These are phyloP conservation scores for Colletotrichum sansevieriae DNA, from an alignment of 2,329 filamentous ascomycete genomes.

Conservation along the genomic window DNA sequence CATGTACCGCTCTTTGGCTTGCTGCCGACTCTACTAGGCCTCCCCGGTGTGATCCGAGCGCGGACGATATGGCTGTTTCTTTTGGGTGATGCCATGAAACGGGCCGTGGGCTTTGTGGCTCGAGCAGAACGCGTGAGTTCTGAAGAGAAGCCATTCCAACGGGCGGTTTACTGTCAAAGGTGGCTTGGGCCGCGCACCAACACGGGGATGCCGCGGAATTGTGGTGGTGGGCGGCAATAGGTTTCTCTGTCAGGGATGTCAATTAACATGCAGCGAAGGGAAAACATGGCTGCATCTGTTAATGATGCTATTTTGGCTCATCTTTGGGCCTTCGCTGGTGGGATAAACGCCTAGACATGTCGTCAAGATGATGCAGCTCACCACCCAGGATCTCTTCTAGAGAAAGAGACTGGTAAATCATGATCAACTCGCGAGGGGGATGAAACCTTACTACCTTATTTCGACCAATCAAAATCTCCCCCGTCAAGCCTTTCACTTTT, in stretches of 20 bases:
- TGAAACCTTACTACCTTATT: no score
- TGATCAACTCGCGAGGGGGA: no score
- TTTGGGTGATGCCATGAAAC: conserved; percentile 3
- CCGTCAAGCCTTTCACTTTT: neutral
- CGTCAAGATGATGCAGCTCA: no score
- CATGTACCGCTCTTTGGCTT: conserved; percentile 7
- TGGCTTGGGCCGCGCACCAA: conserved; percentile 14
- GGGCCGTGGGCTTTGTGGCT: neutral
- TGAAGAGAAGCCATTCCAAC: neutral
- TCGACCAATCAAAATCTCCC: no score
- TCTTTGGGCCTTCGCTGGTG: neutral
- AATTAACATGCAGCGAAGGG: neutral
- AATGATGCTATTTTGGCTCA: neutral
- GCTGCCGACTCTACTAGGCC: conserved; percentile 6
- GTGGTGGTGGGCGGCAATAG: neutral
- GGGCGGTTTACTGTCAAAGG: conserved; percentile 19
- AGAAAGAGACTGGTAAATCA: no score
- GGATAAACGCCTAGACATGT: no score
- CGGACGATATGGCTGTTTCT: neutral
- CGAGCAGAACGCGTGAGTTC: neutral
- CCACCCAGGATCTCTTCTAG: no score
- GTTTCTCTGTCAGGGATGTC: neutral
- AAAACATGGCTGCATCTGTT: neutral
- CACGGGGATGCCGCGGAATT: neutral
- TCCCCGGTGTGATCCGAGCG: conserved; percentile 2